Evolutionary conservation across 2,329 filamentous ascomycete species (phyloP).

Genomic region (Calonectria montana): DNA sequence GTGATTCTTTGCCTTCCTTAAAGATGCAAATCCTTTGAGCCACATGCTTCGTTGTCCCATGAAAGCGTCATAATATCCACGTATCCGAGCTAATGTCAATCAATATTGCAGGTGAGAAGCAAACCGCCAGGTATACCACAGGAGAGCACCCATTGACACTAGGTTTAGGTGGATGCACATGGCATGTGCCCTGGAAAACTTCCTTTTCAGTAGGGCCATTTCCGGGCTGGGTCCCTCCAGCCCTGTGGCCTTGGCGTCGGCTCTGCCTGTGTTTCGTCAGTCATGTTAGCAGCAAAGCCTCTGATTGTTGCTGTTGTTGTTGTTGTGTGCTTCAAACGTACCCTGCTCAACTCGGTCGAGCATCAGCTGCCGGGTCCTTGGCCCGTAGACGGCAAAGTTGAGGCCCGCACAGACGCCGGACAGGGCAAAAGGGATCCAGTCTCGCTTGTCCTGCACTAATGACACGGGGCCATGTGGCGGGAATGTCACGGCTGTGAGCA

Average conservation of each 20-base stretch:
- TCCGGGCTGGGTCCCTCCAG: slow-evolving; percentile 26
- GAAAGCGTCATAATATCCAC: neutral
- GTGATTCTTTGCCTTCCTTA: neutral
- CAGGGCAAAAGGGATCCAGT: slow-evolving; percentile 50
- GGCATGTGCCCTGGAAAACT: slow-evolving; percentile 51
- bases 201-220: slow-evolving; percentile 39
- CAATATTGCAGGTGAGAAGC: slow-evolving; percentile 35
- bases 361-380: slow-evolving; percentile 46
- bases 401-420: slow-evolving; percentile 45
- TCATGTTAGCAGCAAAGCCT: neutral
- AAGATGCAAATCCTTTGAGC: neutral
- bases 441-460: slow-evolving; percentile 41
- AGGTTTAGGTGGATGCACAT: slow-evolving; percentile 58
- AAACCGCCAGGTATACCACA: slow-evolving; percentile 47
- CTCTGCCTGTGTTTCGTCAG: slow-evolving; percentile 14
- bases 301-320: too few relatives aligned
- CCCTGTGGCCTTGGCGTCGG: slow-evolving; percentile 23
- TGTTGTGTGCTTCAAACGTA: too few relatives aligned
- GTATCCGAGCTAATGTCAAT: neutral
- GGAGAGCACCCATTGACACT: slow-evolving; percentile 45
- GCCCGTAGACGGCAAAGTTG: slow-evolving; percentile 52
- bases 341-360: slow-evolving; percentile 41
- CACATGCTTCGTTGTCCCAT: neutral
- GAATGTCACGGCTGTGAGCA: slow-evolving; percentile 48
- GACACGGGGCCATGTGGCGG: slow-evolving; percentile 47